These are phyloP conservation scores for Aureobasidium sp. DNA, from an alignment of 2,329 filamentous ascomycete species.

Conservation along the genomic window DNA sequence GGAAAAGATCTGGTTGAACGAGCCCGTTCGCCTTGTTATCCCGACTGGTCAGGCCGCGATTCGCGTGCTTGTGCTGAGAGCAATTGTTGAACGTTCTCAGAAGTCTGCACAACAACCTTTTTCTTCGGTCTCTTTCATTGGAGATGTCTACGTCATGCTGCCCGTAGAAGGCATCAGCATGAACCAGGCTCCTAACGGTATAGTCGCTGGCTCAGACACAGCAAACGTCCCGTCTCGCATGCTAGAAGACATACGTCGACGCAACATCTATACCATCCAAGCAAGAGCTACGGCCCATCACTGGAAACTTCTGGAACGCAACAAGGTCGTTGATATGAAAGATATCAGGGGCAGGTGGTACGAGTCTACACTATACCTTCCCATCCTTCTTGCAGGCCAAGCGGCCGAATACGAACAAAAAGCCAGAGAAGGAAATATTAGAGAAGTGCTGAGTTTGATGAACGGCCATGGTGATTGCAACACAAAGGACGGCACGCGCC, in stretches of 20 bases:
- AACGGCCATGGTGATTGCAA: conserved; percentile 31
- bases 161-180: conserved; percentile 32
- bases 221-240: conserved; percentile 45
- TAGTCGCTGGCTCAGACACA: conserved; percentile 25
- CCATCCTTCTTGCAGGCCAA: conserved; percentile 29
- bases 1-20: conserved; percentile 55
- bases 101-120: conserved; percentile 20
- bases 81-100: conserved; percentile 36
- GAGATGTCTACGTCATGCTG: conserved; percentile 47
- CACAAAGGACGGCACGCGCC: conserved; percentile 10
- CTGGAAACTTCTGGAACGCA: conserved; percentile 38
- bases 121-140: conserved; percentile 31
- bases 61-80: conserved; percentile 43
- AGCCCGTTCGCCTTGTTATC: conserved; percentile 47
- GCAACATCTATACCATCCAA: conserved; percentile 39
- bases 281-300: conserved; percentile 30
- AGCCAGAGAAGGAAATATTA: conserved; percentile 26
- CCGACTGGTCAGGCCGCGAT: conserved; percentile 31
- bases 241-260: conserved; percentile 44
- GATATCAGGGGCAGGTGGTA: conserved; percentile 57
- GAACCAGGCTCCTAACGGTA: conserved; percentile 21
- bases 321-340: conserved; percentile 33
- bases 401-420: conserved; percentile 23
- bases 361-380: conserved; percentile 47
- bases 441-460: conserved; percentile 31